Evolutionary conservation across 208 protist genomes (phyloP), one percentile per base, ranked within the genome.

Genomic region (Crithidia bombi): DNA sequence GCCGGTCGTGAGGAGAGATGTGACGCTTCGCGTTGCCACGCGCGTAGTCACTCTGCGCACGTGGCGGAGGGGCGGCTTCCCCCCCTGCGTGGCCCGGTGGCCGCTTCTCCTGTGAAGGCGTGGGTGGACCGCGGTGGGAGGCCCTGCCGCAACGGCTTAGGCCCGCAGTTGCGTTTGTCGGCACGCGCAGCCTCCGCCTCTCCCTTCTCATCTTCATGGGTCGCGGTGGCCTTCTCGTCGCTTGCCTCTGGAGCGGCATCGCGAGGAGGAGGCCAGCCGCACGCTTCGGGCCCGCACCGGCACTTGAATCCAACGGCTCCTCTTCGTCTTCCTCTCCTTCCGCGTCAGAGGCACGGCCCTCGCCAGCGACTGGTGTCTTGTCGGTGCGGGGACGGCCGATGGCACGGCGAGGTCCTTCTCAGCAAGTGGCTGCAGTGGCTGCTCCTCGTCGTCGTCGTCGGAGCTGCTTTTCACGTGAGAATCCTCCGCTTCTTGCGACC

Each of bases 281-380:
- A 46, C 59, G 69, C 12, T 33, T 23, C 46, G 52, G 58, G 5
- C 50, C 59, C 0, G 5, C 50, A 6, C 10, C 23, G 2, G 65
- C 23, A 41, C 43, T 44, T 2, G 55, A 35, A 0, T 26, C 39
- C 17, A 81, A 33, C 28, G 65, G 64, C 17, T 66, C 55, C 56
- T 76, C 75, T 11, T 72, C 56, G 21, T 76, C 61, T 11, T 75
- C 52, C 17, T 66, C 54, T 6, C 3, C 33, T 9, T 59, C 54
- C 6, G 39, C 35, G 33, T 59, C 54, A 2, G 54, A 39, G 5
- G 54, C 12, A 14, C 33, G 33, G 33, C 54, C 33, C 7, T 59
- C 54, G 11, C 54, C 33, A 0, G 54, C 54, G 0, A 10, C 38
- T 0, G 55, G 55, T 0, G 55, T 33, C 38, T 7, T 21, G 25